phyloP scores from a whole-genome alignment of 768 basidiomycete genomes.

The Xerocomus potaroensis region DNA sequence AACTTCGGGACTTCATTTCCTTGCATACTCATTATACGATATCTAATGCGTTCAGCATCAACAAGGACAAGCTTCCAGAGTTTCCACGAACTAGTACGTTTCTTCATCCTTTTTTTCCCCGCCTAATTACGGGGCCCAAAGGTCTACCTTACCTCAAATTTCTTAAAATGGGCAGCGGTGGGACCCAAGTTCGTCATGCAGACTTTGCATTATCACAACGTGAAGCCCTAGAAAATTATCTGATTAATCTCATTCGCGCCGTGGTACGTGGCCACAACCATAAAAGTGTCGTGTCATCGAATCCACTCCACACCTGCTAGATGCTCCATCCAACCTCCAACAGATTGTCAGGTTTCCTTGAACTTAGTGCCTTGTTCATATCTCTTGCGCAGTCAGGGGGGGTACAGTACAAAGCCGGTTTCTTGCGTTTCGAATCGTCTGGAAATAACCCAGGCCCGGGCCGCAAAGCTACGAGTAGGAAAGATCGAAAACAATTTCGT shows the following conservation, averaged over 20 bases:
- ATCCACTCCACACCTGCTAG: constrained; percentile 35
- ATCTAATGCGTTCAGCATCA: constrained; percentile 73
- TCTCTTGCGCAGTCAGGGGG: constrained; percentile 77
- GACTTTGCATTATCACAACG: constrained; percentile 84
- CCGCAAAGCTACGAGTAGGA: constrained; percentile 59
- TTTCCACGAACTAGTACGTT: constrained; percentile 78
- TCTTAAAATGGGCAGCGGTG: constrained; percentile 57
- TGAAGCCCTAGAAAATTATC: constrained; percentile 80
- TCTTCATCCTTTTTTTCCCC: constrained; percentile 1
- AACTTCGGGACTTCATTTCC: constrained; percentile 87
- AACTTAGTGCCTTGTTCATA: constrained; percentile 86
- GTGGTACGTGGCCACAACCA: constrained; percentile 55
- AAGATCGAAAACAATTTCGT: constrained; percentile 57
- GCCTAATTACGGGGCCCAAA: constrained; percentile 24
- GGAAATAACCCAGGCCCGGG: constrained; percentile 56
- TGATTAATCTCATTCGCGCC: constrained; percentile 81
- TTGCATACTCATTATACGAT: constrained; percentile 87
- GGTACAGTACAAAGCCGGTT: constrained; percentile 88
- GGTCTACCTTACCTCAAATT: constrained; percentile 91
- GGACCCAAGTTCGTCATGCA: constrained; percentile 51
- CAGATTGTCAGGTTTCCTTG: constrained; percentile 84
- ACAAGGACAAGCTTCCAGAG: constrained; percentile 78
- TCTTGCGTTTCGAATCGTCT: constrained; percentile 54
- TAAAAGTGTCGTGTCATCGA: constrained; percentile 1
- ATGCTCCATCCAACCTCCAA: constrained; percentile 96